Base-by-base conservation (phyloP, 371 early-diverging fungal genomes). In the Dentiscutata heterogama region DNA sequence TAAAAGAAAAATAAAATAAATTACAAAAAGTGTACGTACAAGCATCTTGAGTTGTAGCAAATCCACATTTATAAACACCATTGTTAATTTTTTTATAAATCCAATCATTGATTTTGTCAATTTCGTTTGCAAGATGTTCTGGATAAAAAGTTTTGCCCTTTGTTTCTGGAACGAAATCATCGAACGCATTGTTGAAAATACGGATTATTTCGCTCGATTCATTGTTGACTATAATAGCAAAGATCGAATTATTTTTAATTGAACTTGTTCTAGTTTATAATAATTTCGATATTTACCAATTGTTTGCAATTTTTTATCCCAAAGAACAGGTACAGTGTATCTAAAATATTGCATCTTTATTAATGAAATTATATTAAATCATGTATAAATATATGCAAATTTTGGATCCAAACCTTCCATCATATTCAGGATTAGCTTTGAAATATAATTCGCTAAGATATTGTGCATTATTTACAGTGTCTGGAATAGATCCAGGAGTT, bases 171-270 rank as follows among this genome's bases (percentile, higher is more conserved):
- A 94, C 83, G 42, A 90, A 83, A 29, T 90, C 88, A 85, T 98
- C 93, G 82, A 98, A 99, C 4, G 90, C 94, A 3, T 91, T 89
- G 89, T 98, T 98, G 82, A 98, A 89, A 90, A 97, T 96, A 54
- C 98, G 93, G 81, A 99, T 98, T 82, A 99, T 97, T 86, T 99
- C 99, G 6, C 95, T 94, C 81, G 93, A 93, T 86, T 99, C 99
- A 87, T 99, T 99, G 91, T 96, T 99, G 35, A 98, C 99, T 92
- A 73, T 31, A 8, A 1, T 25, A 60, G 31, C 10, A 68, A 53
- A 27, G 5, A n/a, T 75, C 27, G 8, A 50, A 14, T 70, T 18
- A 70, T 7, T 31, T 22, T 25, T 46, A n/a, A 14, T 42, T 71
- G 4, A 50, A 16, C 11, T 14, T 18, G 31, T 29, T 29, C 5